phyloP scores from a whole-genome alignment of 1,139 yeast species.

The Taphrina pruni region DNA sequence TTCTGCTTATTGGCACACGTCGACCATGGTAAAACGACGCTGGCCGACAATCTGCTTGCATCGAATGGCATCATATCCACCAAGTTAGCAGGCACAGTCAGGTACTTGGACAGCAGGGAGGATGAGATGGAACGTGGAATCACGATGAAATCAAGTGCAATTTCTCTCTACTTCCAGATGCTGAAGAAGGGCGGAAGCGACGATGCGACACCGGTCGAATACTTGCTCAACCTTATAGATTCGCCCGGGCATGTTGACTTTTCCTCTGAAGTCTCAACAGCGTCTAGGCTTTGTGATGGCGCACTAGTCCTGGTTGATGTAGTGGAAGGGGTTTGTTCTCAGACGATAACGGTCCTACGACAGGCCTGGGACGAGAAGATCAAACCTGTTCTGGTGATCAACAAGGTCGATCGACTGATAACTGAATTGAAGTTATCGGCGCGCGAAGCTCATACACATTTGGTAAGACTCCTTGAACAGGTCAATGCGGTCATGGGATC shows the following conservation, averaged over 20 bases:
- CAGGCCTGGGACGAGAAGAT: constrained; percentile 95
- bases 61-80: constrained; percentile 96
- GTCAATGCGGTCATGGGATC: constrained; percentile 95
- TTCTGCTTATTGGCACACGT: constrained; percentile 97
- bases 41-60: constrained; percentile 89
- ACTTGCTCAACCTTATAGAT: constrained; percentile 88
- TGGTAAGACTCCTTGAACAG: constrained; percentile 80
- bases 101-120: constrained; percentile 90
- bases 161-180: constrained; percentile 71
- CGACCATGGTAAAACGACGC: constrained; percentile 94
- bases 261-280: constrained; percentile 93
- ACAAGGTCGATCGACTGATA: constrained; percentile 87
- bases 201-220: constrained; percentile 56
- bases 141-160: constrained; percentile 89
- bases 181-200: constrained; percentile 6
- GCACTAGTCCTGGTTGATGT: constrained; percentile 94
- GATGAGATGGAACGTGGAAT: constrained; percentile 90
- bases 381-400: constrained; percentile 86
- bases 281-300: constrained; percentile 94
- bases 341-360: constrained; percentile 85
- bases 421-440: constrained; percentile 83
- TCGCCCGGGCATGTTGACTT: constrained; percentile 99
- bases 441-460: constrained; percentile 80
- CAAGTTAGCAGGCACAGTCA: constrained; percentile 90
- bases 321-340: constrained; percentile 91